These are phyloP conservation scores for Wolfiporia cocos DNA, from an alignment of 1,284 basidiomycete species.

Conservation along the genomic window DNA sequence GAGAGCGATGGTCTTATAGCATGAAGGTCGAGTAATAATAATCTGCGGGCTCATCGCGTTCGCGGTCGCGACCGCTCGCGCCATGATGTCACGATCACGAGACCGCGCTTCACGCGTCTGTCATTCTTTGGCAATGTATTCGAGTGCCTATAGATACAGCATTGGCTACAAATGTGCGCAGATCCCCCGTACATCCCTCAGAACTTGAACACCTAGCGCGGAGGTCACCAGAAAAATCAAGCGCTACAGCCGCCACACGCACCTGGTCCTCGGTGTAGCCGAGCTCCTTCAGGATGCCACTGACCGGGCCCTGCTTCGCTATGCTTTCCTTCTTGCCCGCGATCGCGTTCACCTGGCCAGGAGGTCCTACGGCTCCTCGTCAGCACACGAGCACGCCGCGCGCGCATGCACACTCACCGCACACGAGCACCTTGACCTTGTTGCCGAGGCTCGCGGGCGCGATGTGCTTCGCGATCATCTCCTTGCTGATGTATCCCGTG, in stretches of 20 bases:
- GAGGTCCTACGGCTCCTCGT: slow-evolving; percentile 52
- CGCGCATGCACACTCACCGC: slow-evolving; percentile 44
- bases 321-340: slow-evolving; percentile 75
- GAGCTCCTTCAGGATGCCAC: slow-evolving; percentile 80
- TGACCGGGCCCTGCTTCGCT: slow-evolving; percentile 83
- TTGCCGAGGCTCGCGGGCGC: slow-evolving; percentile 62
- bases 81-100: neutral
- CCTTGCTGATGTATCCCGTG: slow-evolving; percentile 68
- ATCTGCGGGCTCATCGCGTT: too few species aligned
- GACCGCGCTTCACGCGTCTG: neutral
- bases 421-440: slow-evolving; percentile 88
- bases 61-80: too few species aligned
- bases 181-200: neutral
- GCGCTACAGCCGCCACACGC: slow-evolving; percentile 11
- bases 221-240: neutral
- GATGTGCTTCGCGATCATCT: slow-evolving; percentile 71
- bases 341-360: slow-evolving; percentile 75
- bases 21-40: too few species aligned
- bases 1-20: too few species aligned
- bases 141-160: neutral
- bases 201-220: slow-evolving; percentile 11
- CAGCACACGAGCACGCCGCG: neutral
- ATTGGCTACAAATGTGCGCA: neutral
- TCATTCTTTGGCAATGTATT: neutral
- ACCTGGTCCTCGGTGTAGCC: slow-evolving; percentile 85